Conservation (phyloP, 1,139 yeast genomes). For the Geotrichum histeridarum region DNA sequence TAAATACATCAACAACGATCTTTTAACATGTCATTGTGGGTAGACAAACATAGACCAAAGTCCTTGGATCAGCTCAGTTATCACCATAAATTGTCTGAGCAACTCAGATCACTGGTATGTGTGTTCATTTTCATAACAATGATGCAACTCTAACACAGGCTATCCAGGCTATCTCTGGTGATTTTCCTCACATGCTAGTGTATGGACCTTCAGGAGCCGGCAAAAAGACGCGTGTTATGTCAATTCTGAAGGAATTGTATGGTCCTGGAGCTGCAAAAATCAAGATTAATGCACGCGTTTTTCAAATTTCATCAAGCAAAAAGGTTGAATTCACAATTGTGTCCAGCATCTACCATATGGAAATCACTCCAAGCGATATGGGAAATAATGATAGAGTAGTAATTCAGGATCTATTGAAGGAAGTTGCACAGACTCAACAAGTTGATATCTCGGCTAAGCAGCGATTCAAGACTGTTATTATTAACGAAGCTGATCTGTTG, state of each 20-base stretch:
- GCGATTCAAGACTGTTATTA: constrained; percentile 83
- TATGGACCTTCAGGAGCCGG: constrained; percentile 98
- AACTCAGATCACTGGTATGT: constrained; percentile 50
- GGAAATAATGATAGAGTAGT: constrained; percentile 93
- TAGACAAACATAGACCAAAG: constrained; percentile 85
- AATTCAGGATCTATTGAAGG: constrained; percentile 87
- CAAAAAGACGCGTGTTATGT: constrained; percentile 86
- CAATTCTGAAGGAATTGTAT: constrained; percentile 71
- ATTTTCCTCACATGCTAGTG: constrained; percentile 85
- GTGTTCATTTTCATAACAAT: not conserved
- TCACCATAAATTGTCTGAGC: constrained; percentile 59
- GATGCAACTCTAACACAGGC: constrained; percentile 4
- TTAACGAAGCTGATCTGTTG: constrained; percentile 89
- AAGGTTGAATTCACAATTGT: constrained; percentile 88
- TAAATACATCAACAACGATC: no score
- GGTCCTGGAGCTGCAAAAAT: constrained; percentile 78
- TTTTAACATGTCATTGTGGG: constrained; percentile 80
- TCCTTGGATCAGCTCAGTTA: constrained; percentile 58
- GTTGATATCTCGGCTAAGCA: constrained; percentile 72
- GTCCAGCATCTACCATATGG: constrained; percentile 84
- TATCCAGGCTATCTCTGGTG: constrained; percentile 49
- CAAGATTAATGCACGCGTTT: constrained; percentile 84
- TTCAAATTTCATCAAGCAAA: constrained; percentile 60
- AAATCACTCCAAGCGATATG: constrained; percentile 94
- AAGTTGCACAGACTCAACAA: constrained; percentile 91